A percentile compares a stretch with the other conserved stretches of the same genome.
These are phyloP conservation scores for Leishmania mexicana DNA, from an alignment of 208 protist genomes.

Conservation along the genomic window DNA sequence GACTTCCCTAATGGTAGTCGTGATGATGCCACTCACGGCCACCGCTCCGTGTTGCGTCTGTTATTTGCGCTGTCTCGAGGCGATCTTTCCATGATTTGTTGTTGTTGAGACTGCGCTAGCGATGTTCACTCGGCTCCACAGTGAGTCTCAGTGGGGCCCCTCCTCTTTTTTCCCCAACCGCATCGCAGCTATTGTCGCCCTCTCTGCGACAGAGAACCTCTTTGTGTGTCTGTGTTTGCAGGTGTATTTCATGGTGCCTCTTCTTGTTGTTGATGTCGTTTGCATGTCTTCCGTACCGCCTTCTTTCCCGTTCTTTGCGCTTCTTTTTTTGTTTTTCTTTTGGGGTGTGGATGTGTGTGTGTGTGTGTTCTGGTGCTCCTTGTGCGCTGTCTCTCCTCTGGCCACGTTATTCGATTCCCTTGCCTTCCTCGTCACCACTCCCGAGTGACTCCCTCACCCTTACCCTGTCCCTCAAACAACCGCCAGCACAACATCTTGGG, in stretches of 20 bases:
- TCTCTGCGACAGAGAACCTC: neutral
- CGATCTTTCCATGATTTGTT: neutral
- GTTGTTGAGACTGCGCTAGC: neutral
- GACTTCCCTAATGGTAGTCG: neutral
- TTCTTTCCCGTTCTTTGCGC: neutral
- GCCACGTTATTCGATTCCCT: neutral
- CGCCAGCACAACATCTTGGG: neutral
- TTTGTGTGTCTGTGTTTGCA: neutral
- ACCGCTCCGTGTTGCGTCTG: neutral
- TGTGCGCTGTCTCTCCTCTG: neutral
- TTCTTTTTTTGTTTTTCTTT: neutral
- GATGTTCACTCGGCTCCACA: neutral
- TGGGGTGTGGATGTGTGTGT: no score
- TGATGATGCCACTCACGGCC: neutral
- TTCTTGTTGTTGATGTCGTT: neutral
- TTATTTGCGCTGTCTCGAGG: neutral
- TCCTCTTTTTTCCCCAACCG: neutral
- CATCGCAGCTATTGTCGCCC: neutral
- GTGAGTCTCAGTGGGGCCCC: neutral
- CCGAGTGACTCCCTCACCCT: neutral
- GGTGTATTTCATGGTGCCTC: neutral
- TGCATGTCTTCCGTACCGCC: neutral
- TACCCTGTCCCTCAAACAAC: neutral
- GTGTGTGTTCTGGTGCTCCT: neutral
- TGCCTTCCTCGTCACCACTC: neutral